Evolutionary conservation across 371 early-diverging fungal genomes (phyloP).

Genomic region (Rhizopus arrhizus): DNA sequence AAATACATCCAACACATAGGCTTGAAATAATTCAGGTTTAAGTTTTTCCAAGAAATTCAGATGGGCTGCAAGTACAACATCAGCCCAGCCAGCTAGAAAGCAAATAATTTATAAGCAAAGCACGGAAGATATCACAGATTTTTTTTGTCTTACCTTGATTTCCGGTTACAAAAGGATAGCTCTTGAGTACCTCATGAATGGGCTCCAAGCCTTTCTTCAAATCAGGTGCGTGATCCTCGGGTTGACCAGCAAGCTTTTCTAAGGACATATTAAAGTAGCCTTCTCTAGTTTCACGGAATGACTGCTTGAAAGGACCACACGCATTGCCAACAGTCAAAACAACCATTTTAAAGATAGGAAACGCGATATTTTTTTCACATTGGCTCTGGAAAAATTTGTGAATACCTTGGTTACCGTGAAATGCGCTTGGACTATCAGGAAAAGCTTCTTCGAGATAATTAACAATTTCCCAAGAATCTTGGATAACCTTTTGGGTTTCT

Average conservation of each 20-base stretch:
- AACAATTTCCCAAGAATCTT: constrained; percentile 31
- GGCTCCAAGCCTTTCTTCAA: constrained; percentile 8
- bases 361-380: not conserved
- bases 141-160: constrained; percentile 14
- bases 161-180: constrained; percentile 16
- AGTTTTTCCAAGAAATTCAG: constrained; percentile 3
- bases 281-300: constrained; percentile 19
- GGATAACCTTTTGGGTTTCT: constrained; percentile 7
- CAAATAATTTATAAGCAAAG: not conserved
- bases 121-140: too few relatives aligned
- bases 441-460: constrained; percentile 23
- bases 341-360: constrained; percentile 8
- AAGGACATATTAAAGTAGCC: constrained; percentile 1
- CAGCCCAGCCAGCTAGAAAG: constrained; percentile 25
- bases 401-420: constrained; percentile 17
- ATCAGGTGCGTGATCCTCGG: not conserved
- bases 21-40: constrained; percentile 12
- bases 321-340: constrained; percentile 3
- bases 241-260: constrained; percentile 19
- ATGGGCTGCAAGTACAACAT: constrained; percentile 18
- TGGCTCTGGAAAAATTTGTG: constrained; percentile 20
- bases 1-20: constrained; percentile 7
- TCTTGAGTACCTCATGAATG: constrained; percentile 1
- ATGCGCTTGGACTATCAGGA: constrained; percentile 15
- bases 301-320: constrained; percentile 1